Conservation (phyloP, 2,329 filamentous ascomycete species). For the Botrytis elliptica region DNA sequence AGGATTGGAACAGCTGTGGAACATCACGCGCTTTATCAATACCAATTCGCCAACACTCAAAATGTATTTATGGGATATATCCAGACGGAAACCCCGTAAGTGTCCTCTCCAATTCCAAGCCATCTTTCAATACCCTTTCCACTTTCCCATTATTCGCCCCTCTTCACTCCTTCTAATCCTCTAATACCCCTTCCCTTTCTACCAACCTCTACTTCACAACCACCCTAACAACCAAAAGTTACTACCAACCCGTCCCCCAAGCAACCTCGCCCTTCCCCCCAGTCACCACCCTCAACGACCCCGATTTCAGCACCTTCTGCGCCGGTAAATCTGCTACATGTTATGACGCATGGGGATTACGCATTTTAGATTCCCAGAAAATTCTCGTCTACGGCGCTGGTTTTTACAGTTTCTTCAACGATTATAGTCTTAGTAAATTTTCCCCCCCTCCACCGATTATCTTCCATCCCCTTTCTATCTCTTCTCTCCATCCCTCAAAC, state of each 20-base stretch:
- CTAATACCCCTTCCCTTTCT: not conserved
- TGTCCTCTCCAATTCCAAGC: not conserved
- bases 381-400: constrained; percentile 55
- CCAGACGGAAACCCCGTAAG: constrained; percentile 45
- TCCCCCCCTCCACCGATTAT: not conserved
- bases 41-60: constrained; percentile 45
- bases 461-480: not conserved
- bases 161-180: not conserved
- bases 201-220: not conserved
- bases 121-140: not conserved
- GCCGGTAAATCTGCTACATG: constrained; percentile 43
- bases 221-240: not conserved
- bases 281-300: constrained; percentile 45
- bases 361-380: constrained; percentile 52
- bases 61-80: constrained; percentile 34
- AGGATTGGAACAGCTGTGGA: constrained; percentile 57
- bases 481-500: not conserved
- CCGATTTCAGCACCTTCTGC: constrained; percentile 48
- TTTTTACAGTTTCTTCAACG: constrained; percentile 59
- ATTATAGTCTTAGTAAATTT: constrained; percentile 45
- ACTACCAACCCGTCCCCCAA: constrained; percentile 65
- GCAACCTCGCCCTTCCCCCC: constrained; percentile 61
- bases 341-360: constrained; percentile 63
- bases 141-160: too few relatives aligned
- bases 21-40: constrained; percentile 53